These are phyloP conservation scores for Sugiyamaella neomexicana DNA, from an alignment of 1,139 yeast genomes.

Conservation along the genomic window DNA sequence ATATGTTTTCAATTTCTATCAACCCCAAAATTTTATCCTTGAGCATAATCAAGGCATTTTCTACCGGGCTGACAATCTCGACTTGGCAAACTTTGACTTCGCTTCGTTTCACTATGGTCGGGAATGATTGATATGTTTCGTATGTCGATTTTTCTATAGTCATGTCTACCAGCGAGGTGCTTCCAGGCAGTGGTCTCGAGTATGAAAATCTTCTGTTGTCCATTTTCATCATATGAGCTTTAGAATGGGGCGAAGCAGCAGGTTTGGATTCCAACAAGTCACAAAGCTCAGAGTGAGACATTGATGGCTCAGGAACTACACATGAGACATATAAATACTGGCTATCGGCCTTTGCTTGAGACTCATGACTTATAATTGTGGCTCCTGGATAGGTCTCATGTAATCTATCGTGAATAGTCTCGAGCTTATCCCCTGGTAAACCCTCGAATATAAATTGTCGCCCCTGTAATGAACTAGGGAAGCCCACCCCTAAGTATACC, in stretches of 20 bases:
- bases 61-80: conserved; percentile 77
- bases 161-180: conserved; percentile 68
- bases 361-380: conserved; percentile 64
- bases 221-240: conserved; percentile 45
- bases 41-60: conserved; percentile 73
- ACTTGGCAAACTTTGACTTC: conserved; percentile 58
- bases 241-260: conserved; percentile 28
- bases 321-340: conserved; percentile 70
- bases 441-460: conserved; percentile 84
- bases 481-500: conserved; percentile 79
- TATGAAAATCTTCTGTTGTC: conserved; percentile 70
- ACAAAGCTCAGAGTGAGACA: conserved; percentile 20
- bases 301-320: conserved; percentile 55
- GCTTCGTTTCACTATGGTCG: conserved; percentile 83
- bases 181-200: conserved; percentile 72
- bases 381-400: conserved; percentile 82
- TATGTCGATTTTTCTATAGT: conserved; percentile 90
- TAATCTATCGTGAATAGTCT: conserved; percentile 77
- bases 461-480: conserved; percentile 74
- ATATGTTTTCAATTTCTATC: conserved; percentile 58
- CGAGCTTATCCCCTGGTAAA: conserved; percentile 81
- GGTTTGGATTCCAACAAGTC: conserved; percentile 34
- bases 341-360: conserved; percentile 69
- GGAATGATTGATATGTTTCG: conserved; percentile 76
- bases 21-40: conserved; percentile 70